Conservation (phyloP, 345 rosid genomes). For the Populus ilicifolia region DNA sequence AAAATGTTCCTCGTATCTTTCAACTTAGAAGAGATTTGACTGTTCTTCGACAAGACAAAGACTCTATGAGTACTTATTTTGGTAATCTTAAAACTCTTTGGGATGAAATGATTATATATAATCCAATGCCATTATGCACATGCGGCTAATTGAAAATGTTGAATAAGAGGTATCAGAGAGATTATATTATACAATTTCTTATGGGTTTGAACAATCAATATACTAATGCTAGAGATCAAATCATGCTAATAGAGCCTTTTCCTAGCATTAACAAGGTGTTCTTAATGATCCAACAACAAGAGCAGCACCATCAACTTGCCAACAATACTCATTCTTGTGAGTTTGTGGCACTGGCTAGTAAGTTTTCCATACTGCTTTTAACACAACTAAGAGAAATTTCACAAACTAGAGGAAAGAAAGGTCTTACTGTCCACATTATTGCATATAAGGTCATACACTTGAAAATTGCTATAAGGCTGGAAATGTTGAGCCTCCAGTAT, state of each 20-base stretch:
- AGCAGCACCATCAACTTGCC: not conserved
- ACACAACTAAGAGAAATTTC: not conserved
- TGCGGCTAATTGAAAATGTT: not conserved
- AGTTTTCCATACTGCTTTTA: rapidly evolving
- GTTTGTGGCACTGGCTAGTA: not conserved
- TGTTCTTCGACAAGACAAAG: not conserved
- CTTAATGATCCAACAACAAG: not conserved
- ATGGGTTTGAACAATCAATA: not conserved
- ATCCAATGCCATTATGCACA: not conserved
- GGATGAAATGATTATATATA: not conserved
- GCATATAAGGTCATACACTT: not conserved
- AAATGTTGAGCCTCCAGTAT: not conserved
- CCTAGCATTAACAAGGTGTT: too few species aligned
- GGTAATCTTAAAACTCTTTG: not conserved
- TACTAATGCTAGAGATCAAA: not conserved
- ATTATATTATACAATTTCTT: not conserved
- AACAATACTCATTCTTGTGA: not conserved
- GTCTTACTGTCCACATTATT: not conserved
- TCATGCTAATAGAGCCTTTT: not conserved
- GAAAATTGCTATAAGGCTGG: not conserved
- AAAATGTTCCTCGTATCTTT: not conserved
- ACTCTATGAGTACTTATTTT: not conserved
- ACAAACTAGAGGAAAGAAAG: not conserved
- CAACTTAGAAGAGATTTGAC: not conserved
- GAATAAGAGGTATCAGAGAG: not conserved